phyloP scores from a whole-genome alignment of 129 eudicot species.

The Artemisia argyi region DNA sequence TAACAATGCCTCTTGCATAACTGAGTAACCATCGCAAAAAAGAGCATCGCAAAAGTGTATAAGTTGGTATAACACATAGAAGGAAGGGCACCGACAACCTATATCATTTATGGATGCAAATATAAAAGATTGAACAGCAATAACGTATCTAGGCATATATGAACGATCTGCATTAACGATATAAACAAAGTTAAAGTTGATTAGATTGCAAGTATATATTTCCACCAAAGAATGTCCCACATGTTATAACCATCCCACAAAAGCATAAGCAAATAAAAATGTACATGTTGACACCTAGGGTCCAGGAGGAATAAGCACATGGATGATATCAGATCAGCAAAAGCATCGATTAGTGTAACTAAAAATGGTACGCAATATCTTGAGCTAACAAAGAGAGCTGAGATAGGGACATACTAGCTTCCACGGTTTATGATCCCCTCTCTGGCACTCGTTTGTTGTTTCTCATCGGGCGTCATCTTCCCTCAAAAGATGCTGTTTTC shows the following conservation, averaged over 20 bases:
- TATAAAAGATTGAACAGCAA: not conserved
- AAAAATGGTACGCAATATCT: constrained; percentile 15
- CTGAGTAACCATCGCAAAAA: not conserved
- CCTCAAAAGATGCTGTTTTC: not conserved
- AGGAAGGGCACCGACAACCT: not conserved
- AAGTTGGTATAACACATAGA: not conserved
- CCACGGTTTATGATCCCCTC: not conserved
- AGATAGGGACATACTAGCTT: constrained; percentile 7
- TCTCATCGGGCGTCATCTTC: constrained; percentile 9
- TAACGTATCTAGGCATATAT: not conserved
- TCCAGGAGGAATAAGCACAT: constrained; percentile 10
- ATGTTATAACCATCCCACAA: not conserved
- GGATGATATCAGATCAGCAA: constrained; percentile 13
- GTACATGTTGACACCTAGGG: not conserved
- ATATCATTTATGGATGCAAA: not conserved
- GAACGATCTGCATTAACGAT: not conserved
- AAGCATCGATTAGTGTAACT: not conserved
- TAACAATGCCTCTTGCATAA: not conserved
- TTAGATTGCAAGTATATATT: not conserved
- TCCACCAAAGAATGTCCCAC: not conserved
- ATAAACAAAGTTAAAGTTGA: not conserved
- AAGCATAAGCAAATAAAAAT: not conserved
- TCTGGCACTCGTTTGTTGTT: not conserved
- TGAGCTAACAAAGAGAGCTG: constrained; percentile 3
- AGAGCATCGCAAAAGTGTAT: not conserved